phyloP scores from a whole-genome alignment of 805 yeast species.

The Saccharomycopsis microspora region DNA sequence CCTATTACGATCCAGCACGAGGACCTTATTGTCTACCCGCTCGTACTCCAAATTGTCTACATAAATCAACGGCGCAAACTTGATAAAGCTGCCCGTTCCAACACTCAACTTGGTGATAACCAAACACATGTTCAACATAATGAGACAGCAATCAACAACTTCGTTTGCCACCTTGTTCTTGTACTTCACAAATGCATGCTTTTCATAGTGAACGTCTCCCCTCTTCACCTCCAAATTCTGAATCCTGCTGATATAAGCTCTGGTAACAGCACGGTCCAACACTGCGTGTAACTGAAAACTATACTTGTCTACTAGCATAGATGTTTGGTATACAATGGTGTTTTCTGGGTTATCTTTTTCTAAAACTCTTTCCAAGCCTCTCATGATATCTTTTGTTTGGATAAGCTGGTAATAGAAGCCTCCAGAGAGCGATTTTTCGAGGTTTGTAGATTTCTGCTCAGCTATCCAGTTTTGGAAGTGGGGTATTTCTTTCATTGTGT shows the following conservation, averaged over 20 bases:
- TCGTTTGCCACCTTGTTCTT: slow-evolving; percentile 11
- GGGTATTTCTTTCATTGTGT: slow-evolving; percentile 7
- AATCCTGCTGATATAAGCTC: slow-evolving; percentile 11
- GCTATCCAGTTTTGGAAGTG: slow-evolving; percentile 12
- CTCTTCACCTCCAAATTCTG: slow-evolving; percentile 12
- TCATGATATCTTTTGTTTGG: slow-evolving; percentile 15
- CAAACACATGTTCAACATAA: slow-evolving; percentile 12
- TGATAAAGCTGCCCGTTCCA: slow-evolving; percentile 1
- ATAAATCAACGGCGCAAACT: slow-evolving; percentile 14
- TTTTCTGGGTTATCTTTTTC: slow-evolving; percentile 13
- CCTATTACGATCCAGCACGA: slow-evolving; percentile 5
- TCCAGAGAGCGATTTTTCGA: slow-evolving; percentile 11
- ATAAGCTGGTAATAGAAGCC: slow-evolving; percentile 13
- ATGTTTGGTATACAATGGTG: slow-evolving; percentile 10
- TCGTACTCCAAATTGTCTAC: slow-evolving; percentile 11
- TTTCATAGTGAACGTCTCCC: slow-evolving; percentile 10
- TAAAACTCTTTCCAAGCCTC: slow-evolving; percentile 5
- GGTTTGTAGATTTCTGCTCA: slow-evolving; percentile 9
- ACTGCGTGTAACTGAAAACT: slow-evolving; percentile 10
- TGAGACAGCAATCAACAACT: slow-evolving; percentile 12
- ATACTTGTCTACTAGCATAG: slow-evolving; percentile 10
- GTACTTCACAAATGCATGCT: slow-evolving; percentile 14
- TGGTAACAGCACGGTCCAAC: slow-evolving; percentile 11
- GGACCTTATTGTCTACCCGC: slow-evolving; percentile 5
- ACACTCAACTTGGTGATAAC: slow-evolving; percentile 11